Base-by-base conservation (phyloP, 1,284 basidiomycete species). In the Schizopora paradoxa region DNA sequence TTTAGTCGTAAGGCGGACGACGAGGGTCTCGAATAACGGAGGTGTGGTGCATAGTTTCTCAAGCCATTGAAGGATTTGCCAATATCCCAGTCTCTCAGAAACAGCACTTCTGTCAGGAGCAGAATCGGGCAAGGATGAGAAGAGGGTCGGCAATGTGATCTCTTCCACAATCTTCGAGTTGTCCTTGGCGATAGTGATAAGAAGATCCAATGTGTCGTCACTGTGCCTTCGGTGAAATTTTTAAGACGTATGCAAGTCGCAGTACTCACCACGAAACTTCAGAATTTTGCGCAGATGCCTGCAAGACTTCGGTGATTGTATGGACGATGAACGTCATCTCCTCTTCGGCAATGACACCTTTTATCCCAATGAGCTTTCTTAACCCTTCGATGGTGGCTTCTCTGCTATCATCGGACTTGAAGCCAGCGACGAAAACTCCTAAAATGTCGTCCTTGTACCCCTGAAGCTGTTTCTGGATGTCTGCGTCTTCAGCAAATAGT, bases 321-420 rank as follows among this genome's bases (percentile, higher is more conserved):
- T 84, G 80, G 1, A 94, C 86, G 34, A 92, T 68, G 59, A 86
- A 91, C 8, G 80, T 77, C 2, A 91, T 64, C 61, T 98, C 94
- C 23, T 82, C 75, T 40, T 80, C 72, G 0, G 75, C 68, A 23
- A 94, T 67, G 35, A 93, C 73, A 0, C 65, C 63, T 2, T 72
- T 66, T 3, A 88, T 80, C 6, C 76, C 76, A n/a, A 82, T 72
- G 51, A 93, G 59, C 16, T 72, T 74, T 35, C 74, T 72, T 22
- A 91, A 64, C 7, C 79, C 79, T 8, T 74, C 69, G 11, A 91
- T 61, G 0, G 87, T 82, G 39, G 79, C 70, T 7, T 72, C 67
- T 19, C 77, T 68, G 10, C 81, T 75, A 0, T 74, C 65, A 2
- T 74, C 51, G 0, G 65, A 62, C 54, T 79, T 81, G 45, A 91